Percentiles rank a stretch among this genome's conserved stretches.
Evolutionary conservation across 2,329 filamentous ascomycete genomes (phyloP).

Genomic region (Calonectria naviculata): DNA sequence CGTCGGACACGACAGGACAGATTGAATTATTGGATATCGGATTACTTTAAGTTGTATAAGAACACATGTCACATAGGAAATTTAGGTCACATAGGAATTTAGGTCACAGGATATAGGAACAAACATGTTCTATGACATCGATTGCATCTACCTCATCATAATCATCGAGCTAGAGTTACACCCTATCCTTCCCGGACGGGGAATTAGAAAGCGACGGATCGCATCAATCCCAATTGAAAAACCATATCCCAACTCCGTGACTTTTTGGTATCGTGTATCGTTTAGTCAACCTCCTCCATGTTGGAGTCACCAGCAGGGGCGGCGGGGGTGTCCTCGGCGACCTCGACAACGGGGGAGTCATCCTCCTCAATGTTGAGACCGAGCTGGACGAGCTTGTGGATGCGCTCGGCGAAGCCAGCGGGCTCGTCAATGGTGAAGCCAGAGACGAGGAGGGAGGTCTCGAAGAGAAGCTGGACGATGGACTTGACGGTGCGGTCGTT

Average conservation of each 20-base stretch:
- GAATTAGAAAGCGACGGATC: slow-evolving; percentile 48
- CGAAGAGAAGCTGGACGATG: slow-evolving; percentile 97
- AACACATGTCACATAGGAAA: too few relatives aligned
- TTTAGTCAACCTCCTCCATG: slow-evolving; percentile 99
- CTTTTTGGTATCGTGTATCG: slow-evolving; percentile 52
- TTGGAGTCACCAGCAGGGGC: slow-evolving; percentile 84
- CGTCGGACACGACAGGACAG: neutral
- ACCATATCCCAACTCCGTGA: slow-evolving; percentile 55
- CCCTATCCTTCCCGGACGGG: slow-evolving; percentile 40
- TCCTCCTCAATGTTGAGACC: slow-evolving; percentile 97
- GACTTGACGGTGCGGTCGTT: slow-evolving; percentile 99
- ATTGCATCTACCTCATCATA: slow-evolving; percentile 52
- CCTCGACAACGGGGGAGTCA: slow-evolving; percentile 76
- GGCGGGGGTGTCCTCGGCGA: slow-evolving; percentile 65
- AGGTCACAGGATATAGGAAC: neutral
- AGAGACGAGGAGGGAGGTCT: slow-evolving; percentile 98
- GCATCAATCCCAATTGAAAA: slow-evolving; percentile 40
- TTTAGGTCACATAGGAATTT: neutral
- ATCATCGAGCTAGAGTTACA: slow-evolving; percentile 56
- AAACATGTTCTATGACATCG: slow-evolving; percentile 41
- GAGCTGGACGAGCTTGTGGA: slow-evolving; percentile 99
- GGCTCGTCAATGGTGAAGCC: slow-evolving; percentile 99
- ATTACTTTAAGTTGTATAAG: too few relatives aligned
- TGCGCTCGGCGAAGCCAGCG: slow-evolving; percentile 96
- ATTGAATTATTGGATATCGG: too few relatives aligned